Evolutionary conservation across 805 yeast species (phyloP).

Genomic region (Ogataea henricii): DNA sequence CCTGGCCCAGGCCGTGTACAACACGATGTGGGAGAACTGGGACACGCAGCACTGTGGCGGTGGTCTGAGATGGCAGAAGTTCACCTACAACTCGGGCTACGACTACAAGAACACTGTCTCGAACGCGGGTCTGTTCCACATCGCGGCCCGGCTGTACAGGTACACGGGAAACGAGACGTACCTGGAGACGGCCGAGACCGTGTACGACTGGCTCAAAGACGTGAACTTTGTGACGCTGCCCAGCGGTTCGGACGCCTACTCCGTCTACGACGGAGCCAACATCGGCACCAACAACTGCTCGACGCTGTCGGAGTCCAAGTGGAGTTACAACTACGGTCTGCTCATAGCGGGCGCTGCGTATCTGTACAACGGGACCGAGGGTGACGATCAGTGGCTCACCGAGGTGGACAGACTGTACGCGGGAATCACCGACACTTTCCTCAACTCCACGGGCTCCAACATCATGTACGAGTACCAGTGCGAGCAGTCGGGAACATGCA

Average conservation of each 20-base stretch:
- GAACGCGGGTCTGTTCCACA: conserved; percentile 79
- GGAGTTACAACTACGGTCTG: conserved; percentile 75
- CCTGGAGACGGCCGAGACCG: conserved; percentile 68
- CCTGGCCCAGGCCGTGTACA: conserved; percentile 81
- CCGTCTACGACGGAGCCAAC: conserved; percentile 61
- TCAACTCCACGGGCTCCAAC: conserved; percentile 36
- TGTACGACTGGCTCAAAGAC: conserved; percentile 64
- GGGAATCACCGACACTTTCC: conserved; percentile 46
- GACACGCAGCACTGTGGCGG: conserved; percentile 64
- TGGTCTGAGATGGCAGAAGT: conserved; percentile 91
- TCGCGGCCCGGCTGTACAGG: conserved; percentile 82
- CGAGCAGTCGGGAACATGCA: conserved; percentile 53
- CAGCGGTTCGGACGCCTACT: conserved; percentile 31
- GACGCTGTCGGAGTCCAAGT: conserved; percentile 49
- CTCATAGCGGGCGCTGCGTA: conserved; percentile 70
- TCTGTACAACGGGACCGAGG: conserved; percentile 59
- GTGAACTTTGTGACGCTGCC: conserved; percentile 28
- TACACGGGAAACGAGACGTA: conserved; percentile 74
- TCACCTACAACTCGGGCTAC: conserved; percentile 85
- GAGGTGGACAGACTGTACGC: conserved; percentile 40
- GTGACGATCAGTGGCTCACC: conserved; percentile 42
- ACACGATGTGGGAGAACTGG: conserved; percentile 84
- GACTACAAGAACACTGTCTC: conserved; percentile 85
- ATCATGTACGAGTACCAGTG: conserved; percentile 68
- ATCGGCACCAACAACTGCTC: conserved; percentile 47